Evolutionary conservation across 139 green algal species (phyloP), one percentile per base, ranked within the genome.

Genomic region (Penium margaritaceum): DNA sequence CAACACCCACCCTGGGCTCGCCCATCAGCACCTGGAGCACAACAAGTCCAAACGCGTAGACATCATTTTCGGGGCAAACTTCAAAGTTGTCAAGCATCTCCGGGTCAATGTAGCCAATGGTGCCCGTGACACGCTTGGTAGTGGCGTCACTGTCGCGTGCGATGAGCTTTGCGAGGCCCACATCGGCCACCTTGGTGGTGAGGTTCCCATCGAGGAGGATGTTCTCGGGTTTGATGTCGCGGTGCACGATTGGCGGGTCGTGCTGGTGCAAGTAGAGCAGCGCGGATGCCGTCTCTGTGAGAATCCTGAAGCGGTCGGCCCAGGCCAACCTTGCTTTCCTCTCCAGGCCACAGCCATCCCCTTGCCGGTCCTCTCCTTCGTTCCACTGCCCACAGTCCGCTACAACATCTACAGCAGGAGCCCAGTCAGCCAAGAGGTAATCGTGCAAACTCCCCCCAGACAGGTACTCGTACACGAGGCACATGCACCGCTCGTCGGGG

Each of bases 191-290:
- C 37, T 68, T 68, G 60, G n/a, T 68, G n/a, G 38, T 46, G 60
- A 21, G 60, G 37, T 68, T 68, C 12, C 37, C 37, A 46, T 68
- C 60, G 14, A 68, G 60, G 27, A 68, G 38, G 21, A 68, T 27
- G 1, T 68, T 68, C 21, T 44, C 60, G 36, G 60, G 60, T 53
- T 68, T 68, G n/a, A 68, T 30, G 19, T 68, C 60, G 12, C 60
- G 60, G 37, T 68, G 60, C 1, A 55, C 60, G 2, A 68, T 46
- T n/a, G 60, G 60, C 15, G 47, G 47, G 1, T n/a, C 29, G 19
- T 60, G 47, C 47, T 60, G 47, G 47, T 60, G 47, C n/a, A 60
- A 24, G 47, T 60, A 60, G 12, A 60, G 47, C 15, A 60, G 47
- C 2, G 47, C 47, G 47, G n/a, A n/a, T 33, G 47, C 29, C 29